Evolutionary conservation across 176 grass and related monocot species (phyloP), one percentile per base, ranked within the genome.

Genomic region (Dendrocalamus sinicus): DNA sequence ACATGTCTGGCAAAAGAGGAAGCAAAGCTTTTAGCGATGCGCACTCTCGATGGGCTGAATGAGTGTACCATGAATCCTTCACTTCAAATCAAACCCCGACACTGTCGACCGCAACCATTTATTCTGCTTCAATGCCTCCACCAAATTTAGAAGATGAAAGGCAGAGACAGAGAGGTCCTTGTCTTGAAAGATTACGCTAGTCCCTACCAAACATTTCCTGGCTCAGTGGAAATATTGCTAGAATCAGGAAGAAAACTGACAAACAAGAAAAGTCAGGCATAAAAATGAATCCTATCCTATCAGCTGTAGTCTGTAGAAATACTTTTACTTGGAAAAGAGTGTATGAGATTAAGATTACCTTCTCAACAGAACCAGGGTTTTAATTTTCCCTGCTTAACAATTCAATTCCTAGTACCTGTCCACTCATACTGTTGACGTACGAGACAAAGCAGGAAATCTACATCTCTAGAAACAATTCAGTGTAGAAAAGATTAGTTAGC

Each of bases 41-140:
- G 40, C 44, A 57, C 72, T 71, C 58, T 61, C 63, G 65, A 62
- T 78, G 80, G 72, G 43, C 66, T 53, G 58, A 61, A 81, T n/a
- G 60, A 86, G 83, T 46, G 78, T 90, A 82, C 83, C 63, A 66
- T 86, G 88, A 90, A 86, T 86, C 83, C 12, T 35, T 75, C 14
- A 39, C 69, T 72, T 72, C 88, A 90, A 82, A 77, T 86, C 88
- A 71, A 12, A 66, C 62, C 46, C 57, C 57, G 1, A 55, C 35
- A 55, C 16, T 55, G 53, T 55, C 54, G 69, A 47, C 41, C 16
- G 16, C 53, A 55, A 60, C 73, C 74, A 22, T 79, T 82, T 81
- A 48, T 58, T 46, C 72, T 59, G 50, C 60, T 77, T 61, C 60
- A 70, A 11, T 83, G 79, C 51, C 40, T 71, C 65, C 41, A 55